Evolutionary conservation across 192 early-diverging fungal species (phyloP).

Genomic region (Backusella tuberculispora): DNA sequence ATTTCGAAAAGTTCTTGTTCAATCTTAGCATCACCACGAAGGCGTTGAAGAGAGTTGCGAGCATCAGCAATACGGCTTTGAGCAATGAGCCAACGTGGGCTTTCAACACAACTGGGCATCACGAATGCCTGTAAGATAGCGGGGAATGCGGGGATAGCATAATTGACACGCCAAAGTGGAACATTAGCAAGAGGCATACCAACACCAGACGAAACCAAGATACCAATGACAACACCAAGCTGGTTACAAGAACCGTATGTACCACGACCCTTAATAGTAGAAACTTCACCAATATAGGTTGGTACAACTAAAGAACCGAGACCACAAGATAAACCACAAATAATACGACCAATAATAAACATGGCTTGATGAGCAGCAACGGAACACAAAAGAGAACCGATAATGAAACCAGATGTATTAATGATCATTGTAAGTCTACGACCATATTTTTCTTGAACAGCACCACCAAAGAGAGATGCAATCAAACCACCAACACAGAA

Average conservation of each 20-base stretch:
- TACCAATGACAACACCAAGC: constrained; percentile 78
- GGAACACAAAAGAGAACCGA: constrained; percentile 66
- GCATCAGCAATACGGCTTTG: constrained; percentile 67
- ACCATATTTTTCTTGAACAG: constrained; percentile 44
- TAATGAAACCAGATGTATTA: constrained; percentile 68
- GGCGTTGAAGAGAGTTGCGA: constrained; percentile 50
- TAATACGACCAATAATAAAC: constrained; percentile 73
- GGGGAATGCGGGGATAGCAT: constrained; percentile 64
- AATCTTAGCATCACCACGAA: constrained; percentile 59
- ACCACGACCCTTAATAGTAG: constrained; percentile 70
- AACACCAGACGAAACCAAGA: constrained; percentile 68
- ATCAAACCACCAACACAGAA: constrained; percentile 58
- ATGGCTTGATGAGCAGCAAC: constrained; percentile 62
- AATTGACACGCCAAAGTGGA: constrained; percentile 73
- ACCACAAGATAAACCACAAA: constrained; percentile 77
- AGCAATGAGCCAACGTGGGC: constrained; percentile 71
- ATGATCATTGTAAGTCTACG: constrained; percentile 62
- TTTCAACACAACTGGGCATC: constrained; percentile 76
- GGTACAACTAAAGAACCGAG: constrained; percentile 56
- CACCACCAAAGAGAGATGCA: constrained; percentile 61
- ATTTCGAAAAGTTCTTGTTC: constrained; percentile 68
- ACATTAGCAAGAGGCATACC: constrained; percentile 63
- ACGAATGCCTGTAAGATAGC: constrained; percentile 58
- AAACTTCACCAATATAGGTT: constrained; percentile 80
- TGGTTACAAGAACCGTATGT: constrained; percentile 75